A percentile compares a stretch with the other conserved stretches of the same genome.
phyloP scores from a whole-genome alignment of 1,284 basidiomycete genomes.

The Ceratobasidium sp. region DNA sequence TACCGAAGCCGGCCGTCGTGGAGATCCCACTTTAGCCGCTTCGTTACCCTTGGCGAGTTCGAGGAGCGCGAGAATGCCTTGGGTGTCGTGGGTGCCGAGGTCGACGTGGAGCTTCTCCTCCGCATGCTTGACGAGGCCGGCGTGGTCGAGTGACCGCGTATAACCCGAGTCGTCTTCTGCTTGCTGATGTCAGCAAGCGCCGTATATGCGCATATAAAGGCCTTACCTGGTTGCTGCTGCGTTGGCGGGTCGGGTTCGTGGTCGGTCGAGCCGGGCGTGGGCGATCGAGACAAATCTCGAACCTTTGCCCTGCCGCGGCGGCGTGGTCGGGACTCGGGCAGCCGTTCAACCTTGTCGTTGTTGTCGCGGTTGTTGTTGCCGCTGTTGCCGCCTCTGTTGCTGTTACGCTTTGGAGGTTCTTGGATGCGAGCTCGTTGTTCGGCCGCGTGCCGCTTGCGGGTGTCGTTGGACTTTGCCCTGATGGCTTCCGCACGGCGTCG shows the following conservation, averaged over 20 bases:
- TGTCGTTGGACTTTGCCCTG: neutral
- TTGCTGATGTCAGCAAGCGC: no score
- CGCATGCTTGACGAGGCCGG: neutral
- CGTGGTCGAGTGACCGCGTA: no score
- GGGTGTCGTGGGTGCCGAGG: neutral
- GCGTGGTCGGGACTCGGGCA: neutral
- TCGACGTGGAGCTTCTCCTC: slow-evolving; percentile 3
- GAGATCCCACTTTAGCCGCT: slow-evolving; percentile 22
- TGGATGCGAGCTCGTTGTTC: neutral
- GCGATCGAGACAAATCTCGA: neutral
- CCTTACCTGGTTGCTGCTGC: no score
- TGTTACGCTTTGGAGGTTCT: neutral
- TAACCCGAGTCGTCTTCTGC: no score
- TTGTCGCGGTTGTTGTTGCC: neutral
- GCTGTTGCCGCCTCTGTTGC: neutral
- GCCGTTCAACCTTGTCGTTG: neutral
- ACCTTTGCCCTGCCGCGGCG: no score
- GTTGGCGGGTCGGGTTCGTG: neutral
- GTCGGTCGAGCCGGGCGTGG: slow-evolving; percentile 7
- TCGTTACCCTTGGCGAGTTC: slow-evolving; percentile 5
- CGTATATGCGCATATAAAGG: no score
- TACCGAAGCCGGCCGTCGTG: slow-evolving; percentile 6
- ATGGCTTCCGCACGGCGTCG: neutral
- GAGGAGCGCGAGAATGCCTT: neutral
- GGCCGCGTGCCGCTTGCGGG: neutral